Evolutionary conservation across 75 land plant species (phyloP), one percentile per base, ranked within the genome.

Genomic region (Adiantum capillusveneris): DNA sequence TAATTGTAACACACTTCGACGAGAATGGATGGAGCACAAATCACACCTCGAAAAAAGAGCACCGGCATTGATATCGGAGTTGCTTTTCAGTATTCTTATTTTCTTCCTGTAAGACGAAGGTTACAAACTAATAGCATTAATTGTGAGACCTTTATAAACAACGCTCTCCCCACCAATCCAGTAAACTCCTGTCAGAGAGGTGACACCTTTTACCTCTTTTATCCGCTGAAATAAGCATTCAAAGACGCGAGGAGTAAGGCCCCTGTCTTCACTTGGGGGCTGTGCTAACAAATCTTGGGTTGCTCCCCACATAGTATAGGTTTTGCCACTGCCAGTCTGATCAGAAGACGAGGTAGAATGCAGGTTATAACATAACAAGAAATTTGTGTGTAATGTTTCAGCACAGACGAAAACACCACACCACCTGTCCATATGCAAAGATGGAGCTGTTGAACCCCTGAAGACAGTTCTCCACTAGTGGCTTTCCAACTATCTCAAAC

Each of bases 301-400:
- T 27, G 88, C 83, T 11, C 98, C 98, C 96, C 91, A 94, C 80
- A 94, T 90, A 0, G 98, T 94, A 59, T 90, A 91, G 0, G 98
- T 94, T 64, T 94, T 94, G 11, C 98, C 98, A 60, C 98, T 94
- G 7, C 98, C 98, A 22, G 98, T 94, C 98, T 93, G 78, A 22
- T 22, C 25, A 3, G 28, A n/a, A 53, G 3, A 26, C 28, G 3
- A 46, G 49, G 14, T 17, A 20, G 14, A n/a, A n/a, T n/a, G 21
- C 5, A 17, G 5, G 21, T 7, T 46, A 14, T 19, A 25, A 13
- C 6, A 25, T 19, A 25, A 27, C 18, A 53, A 53, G 5, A 12
- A 3, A 26, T 22, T 25, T 19, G 9, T 9, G 3, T 9, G 9
- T 34, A 34, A 34, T 34, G 9, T 34, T 34, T 34, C 3, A 46